Conservation (phyloP, 306 rosid species). For the Amphicarpaea edgeworthii region DNA sequence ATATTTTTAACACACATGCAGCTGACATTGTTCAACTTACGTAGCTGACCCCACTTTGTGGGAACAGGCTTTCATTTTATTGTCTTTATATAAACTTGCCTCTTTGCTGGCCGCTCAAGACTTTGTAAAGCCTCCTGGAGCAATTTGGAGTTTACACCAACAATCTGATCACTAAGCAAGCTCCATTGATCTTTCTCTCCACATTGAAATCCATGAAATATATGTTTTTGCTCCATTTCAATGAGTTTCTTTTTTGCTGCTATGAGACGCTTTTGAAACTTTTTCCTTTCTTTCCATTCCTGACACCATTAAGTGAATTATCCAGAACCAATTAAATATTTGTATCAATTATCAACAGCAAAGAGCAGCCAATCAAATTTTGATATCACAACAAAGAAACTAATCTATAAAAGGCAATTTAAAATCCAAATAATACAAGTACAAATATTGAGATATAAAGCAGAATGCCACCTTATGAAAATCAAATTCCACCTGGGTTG, state of each 20-base stretch:
- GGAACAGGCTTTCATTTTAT: background rate
- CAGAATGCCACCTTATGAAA: constrained; percentile 38
- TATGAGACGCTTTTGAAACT: constrained; percentile 79
- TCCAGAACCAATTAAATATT: constrained; percentile 16
- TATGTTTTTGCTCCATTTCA: constrained; percentile 87
- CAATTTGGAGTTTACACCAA: constrained; percentile 70
- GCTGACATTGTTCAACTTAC: constrained; percentile 26
- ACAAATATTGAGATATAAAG: constrained; percentile 12
- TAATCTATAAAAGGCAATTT: constrained; percentile 19
- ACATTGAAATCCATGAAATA: constrained; percentile 76
- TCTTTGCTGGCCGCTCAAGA: constrained; percentile 60
- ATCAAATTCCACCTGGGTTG: constrained; percentile 1
- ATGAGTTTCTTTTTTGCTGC: constrained; percentile 88
- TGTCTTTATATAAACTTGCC: constrained; percentile 57
- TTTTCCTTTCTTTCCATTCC: constrained; percentile 97
- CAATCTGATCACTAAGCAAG: constrained; percentile 87
- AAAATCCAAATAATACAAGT: constrained; percentile 31
- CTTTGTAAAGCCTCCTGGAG: constrained; percentile 71
- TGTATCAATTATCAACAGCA: constrained; percentile 20
- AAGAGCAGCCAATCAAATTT: constrained; percentile 30
- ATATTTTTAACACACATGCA: too few species aligned
- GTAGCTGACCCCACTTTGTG: background rate
- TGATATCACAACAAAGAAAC: constrained; percentile 27
- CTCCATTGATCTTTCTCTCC: constrained; percentile 84
- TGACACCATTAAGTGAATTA: constrained; percentile 48